Percentiles rank a stretch among this genome's conserved stretches.
phyloP scores from a whole-genome alignment of 1,139 yeast genomes.

The Pichia sp. region DNA sequence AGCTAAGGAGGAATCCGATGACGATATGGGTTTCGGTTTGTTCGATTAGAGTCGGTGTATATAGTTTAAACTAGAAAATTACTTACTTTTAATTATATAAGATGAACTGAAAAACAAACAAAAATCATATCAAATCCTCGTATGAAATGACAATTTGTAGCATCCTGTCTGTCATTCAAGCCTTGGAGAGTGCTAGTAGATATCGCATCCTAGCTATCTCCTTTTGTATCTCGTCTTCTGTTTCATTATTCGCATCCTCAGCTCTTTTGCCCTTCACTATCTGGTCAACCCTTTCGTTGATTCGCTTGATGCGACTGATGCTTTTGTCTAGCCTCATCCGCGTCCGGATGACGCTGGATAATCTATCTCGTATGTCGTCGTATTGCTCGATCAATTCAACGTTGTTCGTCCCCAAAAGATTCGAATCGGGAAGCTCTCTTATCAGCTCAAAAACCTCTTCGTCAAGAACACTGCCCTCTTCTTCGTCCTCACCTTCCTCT shows the following conservation, averaged over 20 bases:
- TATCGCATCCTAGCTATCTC: constrained; percentile 11
- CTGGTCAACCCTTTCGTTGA: constrained; percentile 8
- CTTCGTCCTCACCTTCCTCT: not conserved
- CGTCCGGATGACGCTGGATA: constrained; percentile 18
- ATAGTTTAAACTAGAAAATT: not conserved
- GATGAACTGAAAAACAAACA: not conserved
- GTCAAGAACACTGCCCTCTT: constrained; percentile 7
- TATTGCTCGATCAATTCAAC: constrained; percentile 22
- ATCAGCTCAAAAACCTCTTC: constrained; percentile 20
- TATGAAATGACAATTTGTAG: not conserved
- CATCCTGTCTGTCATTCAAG: not conserved
- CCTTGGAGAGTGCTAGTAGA: constrained; percentile 2
- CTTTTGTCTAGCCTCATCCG: constrained; percentile 17
- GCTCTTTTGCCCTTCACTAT: not conserved
- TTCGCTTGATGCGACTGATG: constrained; percentile 16
- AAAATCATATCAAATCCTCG: not conserved
- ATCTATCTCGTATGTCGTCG: constrained; percentile 15
- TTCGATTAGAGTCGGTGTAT: constrained; percentile 29
- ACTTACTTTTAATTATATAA: not conserved
- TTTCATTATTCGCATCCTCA: not conserved
- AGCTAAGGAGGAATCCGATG: constrained; percentile 49
- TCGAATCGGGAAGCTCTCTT: constrained; percentile 28
- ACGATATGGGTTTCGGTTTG: constrained; percentile 37
- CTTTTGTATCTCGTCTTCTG: not conserved
- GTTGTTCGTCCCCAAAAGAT: constrained; percentile 20